Evolutionary conservation across 1,139 yeast genomes (phyloP).

Genomic region (Hansenula anomala): DNA sequence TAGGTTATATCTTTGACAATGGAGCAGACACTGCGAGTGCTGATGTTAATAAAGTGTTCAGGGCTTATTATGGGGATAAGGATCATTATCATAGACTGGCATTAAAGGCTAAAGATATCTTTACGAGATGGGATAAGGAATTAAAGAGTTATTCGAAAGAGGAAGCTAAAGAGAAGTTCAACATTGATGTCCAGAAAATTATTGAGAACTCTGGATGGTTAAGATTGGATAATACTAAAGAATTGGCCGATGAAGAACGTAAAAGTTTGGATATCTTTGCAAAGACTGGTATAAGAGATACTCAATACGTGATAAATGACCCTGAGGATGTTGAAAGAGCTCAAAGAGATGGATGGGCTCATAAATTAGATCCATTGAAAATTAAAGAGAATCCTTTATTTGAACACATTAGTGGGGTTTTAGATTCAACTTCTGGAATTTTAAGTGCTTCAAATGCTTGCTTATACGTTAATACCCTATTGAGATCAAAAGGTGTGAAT

Average conservation of each 20-base stretch:
- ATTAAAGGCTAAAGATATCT: slow-evolving; percentile 15
- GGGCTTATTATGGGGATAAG: slow-evolving; percentile 24
- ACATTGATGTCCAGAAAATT: slow-evolving; percentile 16
- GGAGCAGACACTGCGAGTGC: slow-evolving; percentile 28
- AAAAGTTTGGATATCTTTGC: slow-evolving; percentile 24
- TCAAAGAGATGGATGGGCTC: slow-evolving; percentile 23
- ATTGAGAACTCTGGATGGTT: slow-evolving; percentile 26
- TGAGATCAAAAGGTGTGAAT: slow-evolving; percentile 17
- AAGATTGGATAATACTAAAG: slow-evolving; percentile 23
- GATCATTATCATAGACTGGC: slow-evolving; percentile 24
- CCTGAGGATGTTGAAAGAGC: slow-evolving; percentile 28
- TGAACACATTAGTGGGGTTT: slow-evolving; percentile 23
- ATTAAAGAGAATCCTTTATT: slow-evolving; percentile 9
- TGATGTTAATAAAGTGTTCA: slow-evolving; percentile 26
- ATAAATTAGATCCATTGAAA: slow-evolving; percentile 20
- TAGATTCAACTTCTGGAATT: slow-evolving; percentile 35
- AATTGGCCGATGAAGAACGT: slow-evolving; percentile 22
- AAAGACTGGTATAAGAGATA: slow-evolving; percentile 25
- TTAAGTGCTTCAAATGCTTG: slow-evolving; percentile 33
- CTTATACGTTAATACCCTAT: slow-evolving; percentile 24
- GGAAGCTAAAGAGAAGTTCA: slow-evolving; percentile 13
- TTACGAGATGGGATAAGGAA: slow-evolving; percentile 11
- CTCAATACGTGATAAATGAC: slow-evolving; percentile 27
- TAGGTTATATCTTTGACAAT: slow-evolving; percentile 24
- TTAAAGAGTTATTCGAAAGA: slow-evolving; percentile 3